These are phyloP conservation scores for Cryptosporidium sp. DNA, from an alignment of 169 alveolate species.

Conservation along the genomic window DNA sequence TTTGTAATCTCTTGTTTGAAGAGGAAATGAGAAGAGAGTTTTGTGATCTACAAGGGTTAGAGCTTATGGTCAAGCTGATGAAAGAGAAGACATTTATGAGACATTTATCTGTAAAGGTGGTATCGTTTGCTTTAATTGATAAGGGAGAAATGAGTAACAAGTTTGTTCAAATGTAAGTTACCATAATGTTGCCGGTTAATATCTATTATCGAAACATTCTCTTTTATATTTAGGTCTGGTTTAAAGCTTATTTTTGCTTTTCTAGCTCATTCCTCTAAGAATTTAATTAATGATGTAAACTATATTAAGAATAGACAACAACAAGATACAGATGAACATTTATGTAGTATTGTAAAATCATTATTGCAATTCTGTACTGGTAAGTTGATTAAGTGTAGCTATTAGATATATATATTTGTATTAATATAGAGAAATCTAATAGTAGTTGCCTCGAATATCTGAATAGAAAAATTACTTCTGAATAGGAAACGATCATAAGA, in stretches of 20 bases:
- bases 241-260: constrained; percentile 49
- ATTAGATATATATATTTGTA: background rate
- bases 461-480: background rate
- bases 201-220: background rate
- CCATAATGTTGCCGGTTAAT: background rate
- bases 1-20: constrained; percentile 29
- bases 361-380: constrained; percentile 47
- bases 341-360: constrained; percentile 57
- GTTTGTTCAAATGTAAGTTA: constrained; percentile 65
- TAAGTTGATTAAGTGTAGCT: constrained; percentile 4
- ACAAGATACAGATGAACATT: constrained; percentile 65
- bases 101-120: constrained; percentile 25
- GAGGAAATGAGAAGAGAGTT: constrained; percentile 19
- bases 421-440: too few relatives aligned
- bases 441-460: background rate
- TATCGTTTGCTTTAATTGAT: constrained; percentile 41
- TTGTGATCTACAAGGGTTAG: constrained; percentile 37
- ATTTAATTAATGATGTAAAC: constrained; percentile 1
- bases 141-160: constrained; percentile 19
- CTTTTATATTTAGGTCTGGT: constrained; percentile 21
- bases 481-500: constrained; percentile 29
- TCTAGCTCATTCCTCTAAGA: constrained; percentile 14
- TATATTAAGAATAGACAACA: constrained; percentile 41
- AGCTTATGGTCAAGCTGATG: constrained; percentile 50
- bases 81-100: constrained; percentile 46